A percentile compares a stretch with the other conserved stretches of the same genome.
These are phyloP conservation scores for Phalaenopsis aphrodite DNA, from an alignment of 106 monocot species.

Conservation along the genomic window DNA sequence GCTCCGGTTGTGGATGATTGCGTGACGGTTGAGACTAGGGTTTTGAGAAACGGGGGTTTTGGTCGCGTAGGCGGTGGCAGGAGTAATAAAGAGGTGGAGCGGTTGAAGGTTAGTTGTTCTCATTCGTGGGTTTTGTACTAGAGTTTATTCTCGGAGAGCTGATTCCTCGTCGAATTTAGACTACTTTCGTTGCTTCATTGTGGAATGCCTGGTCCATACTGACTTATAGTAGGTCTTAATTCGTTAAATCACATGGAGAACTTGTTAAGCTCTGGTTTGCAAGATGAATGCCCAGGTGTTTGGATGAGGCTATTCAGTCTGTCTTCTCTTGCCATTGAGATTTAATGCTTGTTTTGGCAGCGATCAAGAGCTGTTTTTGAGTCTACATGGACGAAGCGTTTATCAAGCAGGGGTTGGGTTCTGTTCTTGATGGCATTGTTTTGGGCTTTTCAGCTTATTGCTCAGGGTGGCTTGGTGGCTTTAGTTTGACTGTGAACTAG, in stretches of 20 bases:
- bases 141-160: not conserved
- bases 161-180: not conserved
- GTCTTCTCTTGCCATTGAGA: not conserved
- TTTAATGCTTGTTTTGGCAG: not conserved
- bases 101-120: conserved; percentile 33
- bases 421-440: not conserved
- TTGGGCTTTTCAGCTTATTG: not conserved
- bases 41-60: not conserved
- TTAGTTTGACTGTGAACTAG: not conserved
- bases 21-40: conserved; percentile 5
- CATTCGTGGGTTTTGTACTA: not conserved
- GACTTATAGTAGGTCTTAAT: not conserved
- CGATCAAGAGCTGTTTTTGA: not conserved
- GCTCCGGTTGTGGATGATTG: conserved; percentile 1
- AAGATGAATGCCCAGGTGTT: not conserved
- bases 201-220: not conserved
- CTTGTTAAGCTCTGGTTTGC: not conserved
- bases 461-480: not conserved
- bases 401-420: not conserved
- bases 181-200: not conserved
- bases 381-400: not conserved
- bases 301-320: not conserved
- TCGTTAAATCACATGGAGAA: not conserved
- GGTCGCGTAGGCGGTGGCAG: conserved; percentile 2
- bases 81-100: conserved; percentile 33